phyloP scores from a whole-genome alignment of 495 filamentous ascomycete genomes.

The Aspergillus carlsbadensis region DNA sequence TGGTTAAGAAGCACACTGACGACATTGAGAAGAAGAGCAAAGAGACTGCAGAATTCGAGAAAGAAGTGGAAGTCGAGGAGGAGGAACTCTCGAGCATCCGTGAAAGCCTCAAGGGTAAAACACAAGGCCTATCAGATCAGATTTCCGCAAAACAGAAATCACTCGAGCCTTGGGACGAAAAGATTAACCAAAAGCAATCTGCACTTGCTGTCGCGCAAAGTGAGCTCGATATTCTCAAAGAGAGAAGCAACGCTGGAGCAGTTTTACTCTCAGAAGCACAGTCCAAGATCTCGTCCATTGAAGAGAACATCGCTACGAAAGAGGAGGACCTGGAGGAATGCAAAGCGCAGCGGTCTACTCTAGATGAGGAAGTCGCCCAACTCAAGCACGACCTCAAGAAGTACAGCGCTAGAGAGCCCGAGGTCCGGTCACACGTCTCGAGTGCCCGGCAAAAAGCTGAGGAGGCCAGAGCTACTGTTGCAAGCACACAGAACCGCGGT shows the following conservation, averaged over 20 bases:
- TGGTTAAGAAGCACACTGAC: constrained; percentile 70
- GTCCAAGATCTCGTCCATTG: constrained; percentile 69
- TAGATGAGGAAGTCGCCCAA: constrained; percentile 73
- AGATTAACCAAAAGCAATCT: constrained; percentile 93
- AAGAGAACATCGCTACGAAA: constrained; percentile 68
- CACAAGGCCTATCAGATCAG: constrained; percentile 87
- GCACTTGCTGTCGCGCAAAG: constrained; percentile 91
- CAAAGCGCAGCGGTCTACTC: constrained; percentile 63
- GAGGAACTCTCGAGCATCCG: constrained; percentile 76
- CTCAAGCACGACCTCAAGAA: constrained; percentile 70
- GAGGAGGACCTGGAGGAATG: constrained; percentile 71
- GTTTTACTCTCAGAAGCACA: constrained; percentile 82
- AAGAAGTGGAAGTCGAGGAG: constrained; percentile 73
- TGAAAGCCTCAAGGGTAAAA: constrained; percentile 89
- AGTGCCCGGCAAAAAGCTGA: constrained; percentile 89
- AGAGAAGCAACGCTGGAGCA: constrained; percentile 82
- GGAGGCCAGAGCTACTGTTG: constrained; percentile 85
- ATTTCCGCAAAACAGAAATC: constrained; percentile 91
- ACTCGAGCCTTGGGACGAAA: constrained; percentile 93
- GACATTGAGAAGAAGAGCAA: constrained; percentile 73
- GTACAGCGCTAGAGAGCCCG: constrained; percentile 72
- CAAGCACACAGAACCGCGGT: constrained; percentile 85
- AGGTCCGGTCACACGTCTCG: constrained; percentile 76
- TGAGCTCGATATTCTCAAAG: constrained; percentile 86
- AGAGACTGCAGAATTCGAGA: constrained; percentile 72